Base-by-base conservation (phyloP, 2,329 filamentous ascomycete genomes). In the Paracoccidioides brasiliensis region DNA sequence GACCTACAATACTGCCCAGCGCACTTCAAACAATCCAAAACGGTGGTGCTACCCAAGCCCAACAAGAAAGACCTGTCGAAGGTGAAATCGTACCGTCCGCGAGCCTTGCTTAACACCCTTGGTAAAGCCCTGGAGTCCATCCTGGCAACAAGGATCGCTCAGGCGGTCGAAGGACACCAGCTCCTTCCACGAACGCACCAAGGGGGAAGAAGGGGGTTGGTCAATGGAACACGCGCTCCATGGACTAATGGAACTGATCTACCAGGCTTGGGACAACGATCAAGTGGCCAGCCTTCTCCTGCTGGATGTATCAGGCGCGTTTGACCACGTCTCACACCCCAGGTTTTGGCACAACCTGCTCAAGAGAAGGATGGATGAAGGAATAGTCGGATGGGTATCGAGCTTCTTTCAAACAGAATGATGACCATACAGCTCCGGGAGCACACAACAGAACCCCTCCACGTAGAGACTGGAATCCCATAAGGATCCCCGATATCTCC, bases 401-500 rank as follows among this genome's bases (percentile, higher is more conserved):
- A 52, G 38, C 48, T 56, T 62, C 55, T 57, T 61, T 4, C 52
- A 53, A 32, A 58, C 32, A 40, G 59, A 43, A 52, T 46, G 4
- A 61, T 55, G 30, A 59, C 51, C 22, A 40, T 40, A 40, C 38
- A 51, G 48, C 53, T 62, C 37, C 38, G 57, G 15, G 52, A 62
- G 51, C 58, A 56, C 44, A 58, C 52, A 28, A 50, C 55, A 46
- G 28, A 40, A 40, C 38, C 38, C n/a, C 38, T 40, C 38, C 38
- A 40, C 4, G 38, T 40, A 14, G 38, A 53, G 33, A 51, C 54
- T 15, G 56, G 43, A 38, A 56, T 58, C 44, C 55, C 22, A n/a
- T 49, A 58, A 38, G 55, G 54, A 4, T 56, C 62, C 6, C 61
- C 57, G 6, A 41, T 67, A 53, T 66, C 60, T 37, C 63, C 58